Evolutionary conservation across 2,329 filamentous ascomycete genomes (phyloP).

Genomic region (Phialophora macrospora): DNA sequence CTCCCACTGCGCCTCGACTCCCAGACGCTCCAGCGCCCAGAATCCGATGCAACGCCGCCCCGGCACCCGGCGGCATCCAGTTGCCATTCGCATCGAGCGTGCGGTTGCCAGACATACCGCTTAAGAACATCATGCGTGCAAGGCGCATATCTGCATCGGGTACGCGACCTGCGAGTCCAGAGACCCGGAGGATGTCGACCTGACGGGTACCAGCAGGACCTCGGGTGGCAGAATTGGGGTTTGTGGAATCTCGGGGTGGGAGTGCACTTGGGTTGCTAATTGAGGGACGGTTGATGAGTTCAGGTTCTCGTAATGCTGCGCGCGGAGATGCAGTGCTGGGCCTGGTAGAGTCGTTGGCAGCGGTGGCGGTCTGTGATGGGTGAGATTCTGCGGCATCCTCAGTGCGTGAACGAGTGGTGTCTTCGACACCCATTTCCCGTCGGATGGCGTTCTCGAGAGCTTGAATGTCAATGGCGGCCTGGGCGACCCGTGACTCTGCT

Average conservation of each 20-base stretch:
- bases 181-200: not conserved
- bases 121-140: conserved; percentile 34
- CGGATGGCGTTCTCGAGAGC: conserved; percentile 27
- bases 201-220: not conserved
- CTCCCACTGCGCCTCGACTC: conserved; percentile 43
- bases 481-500: conserved; percentile 37
- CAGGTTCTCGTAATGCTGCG: not conserved
- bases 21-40: conserved; percentile 40
- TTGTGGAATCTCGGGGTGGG: not conserved
- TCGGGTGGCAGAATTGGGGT: not conserved
- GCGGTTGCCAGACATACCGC: conserved; percentile 25
- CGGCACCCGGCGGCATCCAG: conserved; percentile 31
- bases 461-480: conserved; percentile 32
- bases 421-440: not conserved
- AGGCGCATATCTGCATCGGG: conserved; percentile 35
- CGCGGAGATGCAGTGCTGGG: not conserved
- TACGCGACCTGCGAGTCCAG: conserved; percentile 14
- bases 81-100: conserved; percentile 39
- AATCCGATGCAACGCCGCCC: conserved; percentile 43
- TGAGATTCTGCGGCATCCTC: conserved; percentile 7
- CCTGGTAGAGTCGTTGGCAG: not conserved
- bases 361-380: not conserved
- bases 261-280: not conserved
- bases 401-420: not conserved
- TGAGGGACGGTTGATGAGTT: conserved; percentile 8